phyloP scores from a whole-genome alignment of 1,139 yeast species.

The Geotrichum bryndzae region DNA sequence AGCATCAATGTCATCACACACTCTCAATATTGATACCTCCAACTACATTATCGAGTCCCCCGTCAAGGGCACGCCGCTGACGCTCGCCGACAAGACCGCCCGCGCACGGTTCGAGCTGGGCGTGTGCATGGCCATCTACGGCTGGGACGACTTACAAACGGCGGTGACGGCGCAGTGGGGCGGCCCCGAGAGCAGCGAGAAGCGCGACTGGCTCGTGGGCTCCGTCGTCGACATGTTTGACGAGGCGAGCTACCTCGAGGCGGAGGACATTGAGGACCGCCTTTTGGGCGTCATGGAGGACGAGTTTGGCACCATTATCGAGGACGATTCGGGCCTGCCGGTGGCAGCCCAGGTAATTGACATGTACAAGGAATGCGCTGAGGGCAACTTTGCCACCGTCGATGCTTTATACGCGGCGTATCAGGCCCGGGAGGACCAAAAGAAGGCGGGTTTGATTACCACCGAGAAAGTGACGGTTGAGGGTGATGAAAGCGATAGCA shows the following conservation, averaged over 20 bases:
- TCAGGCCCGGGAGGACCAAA: slow-evolving; percentile 46
- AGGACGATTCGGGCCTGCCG: slow-evolving; percentile 78
- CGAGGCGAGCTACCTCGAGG: slow-evolving; percentile 48
- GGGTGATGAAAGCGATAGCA: slow-evolving; percentile 48
- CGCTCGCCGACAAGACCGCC: slow-evolving; percentile 3
- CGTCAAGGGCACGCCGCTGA: slow-evolving; percentile 35
- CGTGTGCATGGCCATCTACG: slow-evolving; percentile 78
- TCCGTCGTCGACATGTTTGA: slow-evolving; percentile 73
- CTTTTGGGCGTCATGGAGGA: slow-evolving; percentile 86
- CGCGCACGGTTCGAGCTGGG: slow-evolving; percentile 91
- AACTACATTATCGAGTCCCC: slow-evolving; percentile 50
- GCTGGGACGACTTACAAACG: slow-evolving; percentile 81
- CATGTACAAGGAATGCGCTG: slow-evolving; percentile 58
- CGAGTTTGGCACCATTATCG: slow-evolving; percentile 81
- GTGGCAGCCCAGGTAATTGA: slow-evolving; percentile 63
- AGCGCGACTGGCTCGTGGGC: slow-evolving; percentile 92
- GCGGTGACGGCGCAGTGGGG: slow-evolving; percentile 99
- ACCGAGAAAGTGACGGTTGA: slow-evolving; percentile 33
- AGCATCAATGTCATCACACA: slow-evolving; percentile 7
- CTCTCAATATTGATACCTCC: slow-evolving; percentile 3
- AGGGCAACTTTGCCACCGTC: slow-evolving; percentile 47
- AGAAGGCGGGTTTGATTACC: slow-evolving; percentile 36
- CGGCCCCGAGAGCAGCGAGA: slow-evolving; percentile 82
- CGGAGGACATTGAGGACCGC: slow-evolving; percentile 77
- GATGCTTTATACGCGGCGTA: slow-evolving; percentile 57